A percentile compares a stretch with the other conserved stretches of the same genome.
phyloP scores from a whole-genome alignment of 306 rosid species.

The Trifolium pratense region DNA sequence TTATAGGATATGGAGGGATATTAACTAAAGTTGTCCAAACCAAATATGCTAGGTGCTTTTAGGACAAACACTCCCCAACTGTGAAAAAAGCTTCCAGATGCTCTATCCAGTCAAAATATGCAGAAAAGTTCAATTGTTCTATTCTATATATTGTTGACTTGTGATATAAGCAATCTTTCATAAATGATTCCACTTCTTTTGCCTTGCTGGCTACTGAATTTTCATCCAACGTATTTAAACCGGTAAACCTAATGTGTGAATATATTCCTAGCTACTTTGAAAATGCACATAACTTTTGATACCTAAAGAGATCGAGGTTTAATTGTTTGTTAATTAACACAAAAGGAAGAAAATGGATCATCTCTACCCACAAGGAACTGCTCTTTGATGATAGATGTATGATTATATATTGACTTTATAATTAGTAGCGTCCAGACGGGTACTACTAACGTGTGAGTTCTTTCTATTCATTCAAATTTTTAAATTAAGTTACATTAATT shows the following conservation, averaged over 20 bases:
- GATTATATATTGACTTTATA: too few relatives aligned
- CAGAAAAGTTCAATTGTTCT: background rate
- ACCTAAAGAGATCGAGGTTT: background rate
- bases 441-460: too few relatives aligned
- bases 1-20: background rate
- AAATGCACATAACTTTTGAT: background rate
- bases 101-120: constrained; percentile 7
- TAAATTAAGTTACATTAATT: too few relatives aligned
- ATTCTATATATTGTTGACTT: constrained; percentile 24
- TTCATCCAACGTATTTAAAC: background rate
- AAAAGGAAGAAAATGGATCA: background rate
- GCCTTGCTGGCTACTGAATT: constrained; percentile 1
- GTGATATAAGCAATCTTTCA: constrained; percentile 2
- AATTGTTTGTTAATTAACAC: background rate
- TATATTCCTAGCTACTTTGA: constrained; percentile 39
- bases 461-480: too few relatives aligned
- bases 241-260: constrained; percentile 12
- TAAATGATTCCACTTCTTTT: constrained; percentile 11
- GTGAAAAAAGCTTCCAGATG: constrained; percentile 28
- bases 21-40: background rate
- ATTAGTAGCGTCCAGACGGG: too few relatives aligned
- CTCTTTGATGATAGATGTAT: too few relatives aligned
- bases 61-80: background rate
- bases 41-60: constrained; percentile 1
- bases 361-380: background rate